These are phyloP conservation scores for Phyllosticta citrichinensis DNA, from an alignment of 2,329 filamentous ascomycete species.

Conservation along the genomic window DNA sequence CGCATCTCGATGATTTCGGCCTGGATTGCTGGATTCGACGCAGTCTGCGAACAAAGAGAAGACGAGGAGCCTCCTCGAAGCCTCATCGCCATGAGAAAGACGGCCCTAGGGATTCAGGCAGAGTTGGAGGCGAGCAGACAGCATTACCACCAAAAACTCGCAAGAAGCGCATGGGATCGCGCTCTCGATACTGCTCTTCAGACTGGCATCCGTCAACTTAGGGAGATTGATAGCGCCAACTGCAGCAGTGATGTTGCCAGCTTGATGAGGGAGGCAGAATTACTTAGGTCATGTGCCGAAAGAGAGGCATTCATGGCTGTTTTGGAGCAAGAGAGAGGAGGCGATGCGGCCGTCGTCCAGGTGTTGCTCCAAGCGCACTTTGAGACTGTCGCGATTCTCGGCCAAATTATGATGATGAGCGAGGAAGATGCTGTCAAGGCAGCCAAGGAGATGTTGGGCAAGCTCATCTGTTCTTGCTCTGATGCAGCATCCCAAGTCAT, in stretches of 20 bases:
- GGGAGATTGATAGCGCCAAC: conserved; percentile 53
- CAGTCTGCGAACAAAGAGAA: conserved; percentile 62
- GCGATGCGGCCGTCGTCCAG: conserved; percentile 70
- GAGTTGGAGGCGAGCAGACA: conserved; percentile 86
- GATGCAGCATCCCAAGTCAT: conserved; percentile 72
- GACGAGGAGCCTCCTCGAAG: conserved; percentile 57
- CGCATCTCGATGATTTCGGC: conserved; percentile 77
- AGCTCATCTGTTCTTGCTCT: conserved; percentile 67
- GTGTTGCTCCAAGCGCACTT: conserved; percentile 83
- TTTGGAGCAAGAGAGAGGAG: conserved; percentile 72
- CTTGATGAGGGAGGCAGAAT: conserved; percentile 71
- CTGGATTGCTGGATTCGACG: conserved; percentile 89
- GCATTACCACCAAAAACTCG: conserved; percentile 76
- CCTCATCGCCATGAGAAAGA: conserved; percentile 69
- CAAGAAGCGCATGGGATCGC: conserved; percentile 77
- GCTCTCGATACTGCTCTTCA: conserved; percentile 79
- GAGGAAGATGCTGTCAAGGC: conserved; percentile 74
- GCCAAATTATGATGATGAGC: conserved; percentile 70
- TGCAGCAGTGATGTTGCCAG: conserved; percentile 60
- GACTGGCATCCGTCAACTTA: conserved; percentile 71
- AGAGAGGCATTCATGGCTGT: conserved; percentile 69
- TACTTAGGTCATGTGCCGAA: conserved; percentile 73
- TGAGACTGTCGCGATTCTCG: conserved; percentile 75
- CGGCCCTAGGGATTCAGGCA: conserved; percentile 74
- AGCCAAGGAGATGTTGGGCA: conserved; percentile 66